These are phyloP conservation scores for Rhinocladiella mackenziei DNA, from an alignment of 2,329 filamentous ascomycete genomes.

Conservation along the genomic window DNA sequence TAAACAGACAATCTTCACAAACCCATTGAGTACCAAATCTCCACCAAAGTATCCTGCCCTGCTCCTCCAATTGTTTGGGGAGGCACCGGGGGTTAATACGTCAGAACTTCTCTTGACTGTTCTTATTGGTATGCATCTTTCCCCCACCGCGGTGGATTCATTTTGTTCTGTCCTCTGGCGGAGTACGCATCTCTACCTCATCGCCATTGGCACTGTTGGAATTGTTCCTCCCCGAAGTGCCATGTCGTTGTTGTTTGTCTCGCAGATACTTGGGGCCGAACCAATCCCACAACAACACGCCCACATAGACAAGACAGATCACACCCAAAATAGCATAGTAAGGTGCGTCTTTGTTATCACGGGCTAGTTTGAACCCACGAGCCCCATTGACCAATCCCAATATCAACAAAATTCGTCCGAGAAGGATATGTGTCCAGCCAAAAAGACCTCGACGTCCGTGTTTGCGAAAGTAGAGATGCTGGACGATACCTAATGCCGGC, in stretches of 20 bases:
- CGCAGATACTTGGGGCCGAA: not conserved
- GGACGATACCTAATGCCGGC: constrained; percentile 49
- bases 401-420: constrained; percentile 48
- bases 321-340: constrained; percentile 2
- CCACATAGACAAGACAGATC: not conserved
- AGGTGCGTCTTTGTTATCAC: not conserved
- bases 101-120: no score
- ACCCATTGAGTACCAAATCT: no score
- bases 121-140: no score
- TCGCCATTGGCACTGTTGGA: no score
- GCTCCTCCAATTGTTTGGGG: no score
- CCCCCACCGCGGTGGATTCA: no score
- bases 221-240: not conserved
- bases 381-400: constrained; percentile 57
- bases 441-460: constrained; percentile 33
- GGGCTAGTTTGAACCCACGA: constrained; percentile 42
- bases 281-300: constrained; percentile 9
- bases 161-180: no score
- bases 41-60: no score
- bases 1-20: no score
- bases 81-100: no score
- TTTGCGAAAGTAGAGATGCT: constrained; percentile 50
- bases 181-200: no score
- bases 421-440: constrained; percentile 51
- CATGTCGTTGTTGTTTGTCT: not conserved